Base-by-base conservation (phyloP, 2,329 filamentous ascomycete species). In the Fusarium nodosum region DNA sequence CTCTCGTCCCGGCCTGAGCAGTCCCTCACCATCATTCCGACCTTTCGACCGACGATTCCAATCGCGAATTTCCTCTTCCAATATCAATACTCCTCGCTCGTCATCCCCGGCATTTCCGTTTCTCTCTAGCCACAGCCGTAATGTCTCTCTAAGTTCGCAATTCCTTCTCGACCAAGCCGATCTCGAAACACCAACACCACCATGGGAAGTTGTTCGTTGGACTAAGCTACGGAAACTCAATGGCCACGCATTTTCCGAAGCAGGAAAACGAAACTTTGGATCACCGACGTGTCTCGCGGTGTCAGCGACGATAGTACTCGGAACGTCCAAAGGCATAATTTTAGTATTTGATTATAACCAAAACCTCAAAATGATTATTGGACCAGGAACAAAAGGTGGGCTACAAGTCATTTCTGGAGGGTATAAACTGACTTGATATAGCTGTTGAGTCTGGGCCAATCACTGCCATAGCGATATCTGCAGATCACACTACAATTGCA, bases 191-290 rank as follows among this genome's bases (percentile, higher is more conserved):
- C 86, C 89, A 5, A 90, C 93, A 56, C 89, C 93, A 7, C 96
- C 96, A 3, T 99, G 96, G 97, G 96, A 99, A 76, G 94, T 98
- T 56, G 92, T 99, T 62, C 88, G 94, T 76, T 99, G 97, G 97
- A 98, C 93, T 2, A 96, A 92, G 77, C 82, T 99, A 60, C 93
- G 90, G 75, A 98, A 97, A 78, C 88, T 99, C 66, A 94, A 93
- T 26, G 89, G 88, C 0, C 93, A 98, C 78, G 90, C 93, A 5
- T 98, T 98, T 78, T 97, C 95, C 4, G 97, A 99, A 79, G 87
- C 91, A 44, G 96, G 94, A 36, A 96, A 90, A 81, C 91, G 96
- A 65, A 97, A 93, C 79, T 98, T 97, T 83, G 97, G 96, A 30
- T 87, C 90, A 41, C 94, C 95, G 26, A 97, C 95, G 0, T 97